A percentile compares a stretch with the other conserved stretches of the same genome.
phyloP scores from a whole-genome alignment of 78 protist genomes.

The Guillardia theta region DNA sequence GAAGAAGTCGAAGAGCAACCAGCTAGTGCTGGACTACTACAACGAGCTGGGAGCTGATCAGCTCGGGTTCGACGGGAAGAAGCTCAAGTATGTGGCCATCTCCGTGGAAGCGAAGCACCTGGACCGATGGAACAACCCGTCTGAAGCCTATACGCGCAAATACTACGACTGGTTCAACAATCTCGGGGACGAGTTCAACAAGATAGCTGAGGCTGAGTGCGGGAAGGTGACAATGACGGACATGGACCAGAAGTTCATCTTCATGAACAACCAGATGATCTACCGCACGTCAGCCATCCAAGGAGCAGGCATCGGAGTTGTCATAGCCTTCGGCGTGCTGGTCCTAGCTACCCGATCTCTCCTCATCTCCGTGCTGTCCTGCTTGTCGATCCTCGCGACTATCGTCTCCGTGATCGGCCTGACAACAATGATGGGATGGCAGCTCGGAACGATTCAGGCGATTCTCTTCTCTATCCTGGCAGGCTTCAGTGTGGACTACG shows the following conservation, averaged over 20 bases:
- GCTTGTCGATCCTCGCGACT: not conserved
- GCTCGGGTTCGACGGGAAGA: not conserved
- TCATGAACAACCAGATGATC: slow-evolving; percentile 47
- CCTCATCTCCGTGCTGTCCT: not conserved
- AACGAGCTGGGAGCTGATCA: too few relatives aligned
- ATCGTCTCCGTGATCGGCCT: slow-evolving; percentile 8
- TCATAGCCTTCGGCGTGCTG: slow-evolving; percentile 40
- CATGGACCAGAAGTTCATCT: not conserved
- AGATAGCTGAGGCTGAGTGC: not conserved
- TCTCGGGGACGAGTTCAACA: not conserved
- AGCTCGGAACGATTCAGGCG: slow-evolving; percentile 21
- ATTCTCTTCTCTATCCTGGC: not conserved
- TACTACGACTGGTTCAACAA: not conserved
- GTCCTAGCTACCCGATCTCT: not conserved
- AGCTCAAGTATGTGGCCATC: not conserved
- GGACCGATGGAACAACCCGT: not conserved
- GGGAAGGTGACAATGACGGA: not conserved
- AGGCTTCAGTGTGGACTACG: slow-evolving; percentile 46
- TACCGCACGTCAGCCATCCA: not conserved
- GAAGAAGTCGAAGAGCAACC: not conserved
- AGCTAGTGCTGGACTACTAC: not conserved
- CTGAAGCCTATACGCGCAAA: not conserved
- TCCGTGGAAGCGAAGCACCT: not conserved
- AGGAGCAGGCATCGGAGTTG: slow-evolving; percentile 22
- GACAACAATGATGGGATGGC: not conserved